phyloP scores from a whole-genome alignment of 148 eudicot genomes.

The Amaranthus palmeri region DNA sequence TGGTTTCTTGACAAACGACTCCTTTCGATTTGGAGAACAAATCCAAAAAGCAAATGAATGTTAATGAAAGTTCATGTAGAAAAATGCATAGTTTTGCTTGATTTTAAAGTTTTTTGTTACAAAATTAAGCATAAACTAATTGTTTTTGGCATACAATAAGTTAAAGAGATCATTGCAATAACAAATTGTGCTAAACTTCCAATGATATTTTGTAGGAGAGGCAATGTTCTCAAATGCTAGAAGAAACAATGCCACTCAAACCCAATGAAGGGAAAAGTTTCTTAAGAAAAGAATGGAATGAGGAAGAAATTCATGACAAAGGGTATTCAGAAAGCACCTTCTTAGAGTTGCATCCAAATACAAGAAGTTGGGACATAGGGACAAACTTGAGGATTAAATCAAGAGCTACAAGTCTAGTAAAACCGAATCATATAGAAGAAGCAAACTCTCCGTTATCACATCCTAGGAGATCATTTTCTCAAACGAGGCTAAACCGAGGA shows the following conservation, averaged over 20 bases:
- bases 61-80: too few relatives aligned
- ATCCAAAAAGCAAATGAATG: too few relatives aligned
- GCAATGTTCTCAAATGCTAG: slow-evolving; percentile 39
- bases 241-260: slow-evolving; percentile 26
- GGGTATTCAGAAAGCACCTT: slow-evolving; percentile 16
- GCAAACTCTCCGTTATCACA: slow-evolving; percentile 44
- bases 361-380: slow-evolving; percentile 23
- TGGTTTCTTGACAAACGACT: too few relatives aligned
- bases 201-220: slow-evolving; percentile 47
- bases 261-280: slow-evolving; percentile 29
- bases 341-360: slow-evolving; percentile 23
- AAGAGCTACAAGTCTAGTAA: slow-evolving; percentile 14
- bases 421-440: slow-evolving; percentile 37
- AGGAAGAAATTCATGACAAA: slow-evolving; percentile 22
- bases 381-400: slow-evolving; percentile 23
- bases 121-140: too few relatives aligned
- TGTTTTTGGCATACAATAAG: too few relatives aligned
- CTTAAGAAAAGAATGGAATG: slow-evolving; percentile 34
- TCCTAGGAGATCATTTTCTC: slow-evolving; percentile 68
- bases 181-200: not conserved
- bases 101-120: too few relatives aligned
- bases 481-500: slow-evolving; percentile 34
- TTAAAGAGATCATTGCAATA: not conserved
- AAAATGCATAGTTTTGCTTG: too few relatives aligned
- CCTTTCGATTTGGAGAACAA: too few relatives aligned